Evolutionary conservation across 805 yeast genomes (phyloP), one percentile per base, ranked within the genome.

Genomic region (Starmera amethionina): DNA sequence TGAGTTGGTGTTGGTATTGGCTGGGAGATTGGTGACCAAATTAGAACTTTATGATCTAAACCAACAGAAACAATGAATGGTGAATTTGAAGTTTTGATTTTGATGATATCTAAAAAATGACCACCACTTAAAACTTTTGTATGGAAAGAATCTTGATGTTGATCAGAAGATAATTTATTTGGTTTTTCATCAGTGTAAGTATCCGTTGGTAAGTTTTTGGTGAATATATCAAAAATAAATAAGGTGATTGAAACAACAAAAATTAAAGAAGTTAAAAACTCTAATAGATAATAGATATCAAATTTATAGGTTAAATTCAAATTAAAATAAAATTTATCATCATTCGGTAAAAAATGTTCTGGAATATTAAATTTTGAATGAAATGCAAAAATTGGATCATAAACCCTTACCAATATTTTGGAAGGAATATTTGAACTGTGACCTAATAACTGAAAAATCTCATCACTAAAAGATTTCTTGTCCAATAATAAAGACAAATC

Each of bases 11-110:
- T 44, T 39, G 70, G 79, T 38, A 61, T 56, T 33, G 68, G 83
- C 16, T 54, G 58, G 1, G 66, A 58, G 40, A 78, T 54, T 4
- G 88, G 88, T 0, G 84, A 79, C 94, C 94, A 85, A 10, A 84
- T 74, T 29, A 76, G 56, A 4, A 85, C 68, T 43, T 70, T 73
- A 48, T 82, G 88, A 50, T 85, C 94, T 52, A 86, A 62, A 4
- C 89, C 90, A 25, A 82, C 71, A 1, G 83, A 70, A 0, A 84
- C 77, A 19, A 83, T 67, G 49, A 82, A 79, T 3, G 86, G 77
- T 12, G 73, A 63, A 16, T 68, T 57, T 12, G 84, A 78, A 0
- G 86, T 72, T n/a, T 68, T 60, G 10, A 82, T 62, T 42, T 69
- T 70, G 30, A 81, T 67, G 4, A 83, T 68, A 55, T 86, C 95